Base-by-base conservation (phyloP, 495 filamentous ascomycete species). In the Aspergillus ellipticus region DNA sequence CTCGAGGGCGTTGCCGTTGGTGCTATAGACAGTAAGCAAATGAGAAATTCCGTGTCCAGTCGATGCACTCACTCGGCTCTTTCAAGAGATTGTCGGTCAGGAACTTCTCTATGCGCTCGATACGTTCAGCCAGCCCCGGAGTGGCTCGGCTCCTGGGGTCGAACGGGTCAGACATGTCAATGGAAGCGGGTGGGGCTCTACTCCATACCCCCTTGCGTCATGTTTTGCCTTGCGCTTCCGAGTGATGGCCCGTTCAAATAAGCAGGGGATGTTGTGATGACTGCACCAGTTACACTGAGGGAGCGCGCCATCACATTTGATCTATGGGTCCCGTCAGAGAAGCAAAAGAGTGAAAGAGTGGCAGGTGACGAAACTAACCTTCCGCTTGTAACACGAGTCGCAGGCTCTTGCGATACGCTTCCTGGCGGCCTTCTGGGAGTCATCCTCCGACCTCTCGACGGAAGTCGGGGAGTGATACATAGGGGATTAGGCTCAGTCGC, bases 221-320 rank as follows among this genome's bases (percentile, higher is more conserved):
- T 51, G 55, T 13, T 51, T 51, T 2, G 53, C 50, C 50, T 76
- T 76, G 19, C 70, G 63, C 60, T 67, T 74, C 35, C 70, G 62
- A 42, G 64, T 66, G 24, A 69, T 64, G 1, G 68, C 63, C 22
- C 77, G 65, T 43, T 73, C 66, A 55, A 78, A 80, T 1, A 77
- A 79, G 62, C 79, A 82, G 13, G 71, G 58, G 4, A 75, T 68
- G 48, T 74, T 65, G 56, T 82, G 79, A 58, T 81, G 77, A 49
- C 67, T 71, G 53, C 79, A 82, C 79, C 79, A 82, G 61, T 82
- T 76, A 66, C 79, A 82, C 48, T 69, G 54, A 4, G 71, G 71
- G 2, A 64, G 39, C 7, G 65, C 72, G 10, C 65, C 67, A 54
- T 82, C 79, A 53, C 79, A 82, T 74, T 79, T 78, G 49, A 82